Conservation (phyloP, 441 rosid genomes). For the Pelargonium australe region DNA sequence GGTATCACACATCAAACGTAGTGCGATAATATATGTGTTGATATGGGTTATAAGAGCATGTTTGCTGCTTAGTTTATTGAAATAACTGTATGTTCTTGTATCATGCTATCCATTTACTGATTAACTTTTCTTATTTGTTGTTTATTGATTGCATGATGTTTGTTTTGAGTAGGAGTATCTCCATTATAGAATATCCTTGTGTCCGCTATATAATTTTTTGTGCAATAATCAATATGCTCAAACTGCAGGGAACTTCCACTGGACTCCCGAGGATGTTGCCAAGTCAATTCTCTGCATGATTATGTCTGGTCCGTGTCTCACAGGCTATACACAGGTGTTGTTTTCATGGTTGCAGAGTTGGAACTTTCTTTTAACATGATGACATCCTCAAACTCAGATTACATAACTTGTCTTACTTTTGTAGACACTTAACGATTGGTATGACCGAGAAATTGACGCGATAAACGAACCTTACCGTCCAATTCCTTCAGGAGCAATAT, state of each 20-base stretch:
- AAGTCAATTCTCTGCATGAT: conserved; percentile 87
- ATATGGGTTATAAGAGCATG: background rate
- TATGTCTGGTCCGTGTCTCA: conserved; percentile 95
- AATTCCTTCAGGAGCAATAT: conserved; percentile 88
- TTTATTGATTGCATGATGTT: background rate
- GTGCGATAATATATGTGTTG: background rate
- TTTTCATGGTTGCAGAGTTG: conserved; percentile 7
- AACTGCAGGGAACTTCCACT: conserved; percentile 81
- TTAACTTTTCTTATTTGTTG: background rate
- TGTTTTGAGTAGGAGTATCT: background rate
- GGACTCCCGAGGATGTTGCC: conserved; percentile 87
- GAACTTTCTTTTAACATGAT: conserved; percentile 14
- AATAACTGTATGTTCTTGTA: background rate
- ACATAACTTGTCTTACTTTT: conserved; percentile 16
- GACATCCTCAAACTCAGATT: conserved; percentile 17
- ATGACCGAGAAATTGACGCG: conserved; percentile 93
- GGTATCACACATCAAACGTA: background rate
- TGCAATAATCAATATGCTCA: background rate
- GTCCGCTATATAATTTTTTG: too few species aligned
- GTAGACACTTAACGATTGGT: conserved; percentile 89
- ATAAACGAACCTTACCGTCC: conserved; percentile 98
- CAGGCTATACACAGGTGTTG: conserved; percentile 93
- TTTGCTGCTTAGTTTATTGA: background rate
- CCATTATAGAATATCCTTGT: background rate
- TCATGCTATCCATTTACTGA: background rate